Evolutionary conservation across 306 rosid species (phyloP).

Genomic region (Spatholobus suberectus): DNA sequence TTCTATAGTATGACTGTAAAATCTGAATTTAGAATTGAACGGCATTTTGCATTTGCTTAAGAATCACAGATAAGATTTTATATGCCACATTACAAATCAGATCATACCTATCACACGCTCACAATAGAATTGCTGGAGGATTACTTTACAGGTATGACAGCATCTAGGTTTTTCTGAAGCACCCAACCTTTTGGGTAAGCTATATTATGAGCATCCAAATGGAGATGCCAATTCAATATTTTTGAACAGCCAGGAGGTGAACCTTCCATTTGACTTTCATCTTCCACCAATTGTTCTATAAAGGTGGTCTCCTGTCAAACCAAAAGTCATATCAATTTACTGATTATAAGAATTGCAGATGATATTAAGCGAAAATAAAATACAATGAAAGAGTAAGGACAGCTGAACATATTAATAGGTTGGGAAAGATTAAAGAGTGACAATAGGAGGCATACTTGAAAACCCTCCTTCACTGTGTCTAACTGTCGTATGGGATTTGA

Average conservation of each 20-base stretch:
- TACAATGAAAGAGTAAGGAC: background rate
- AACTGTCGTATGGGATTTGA: slow-evolving; percentile 74
- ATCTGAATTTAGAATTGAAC: slow-evolving; percentile 27
- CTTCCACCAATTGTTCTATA: slow-evolving; percentile 87
- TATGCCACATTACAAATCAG: slow-evolving; percentile 40
- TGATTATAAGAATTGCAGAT: slow-evolving; percentile 24
- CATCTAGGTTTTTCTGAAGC: slow-evolving; percentile 79
- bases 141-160: slow-evolving; percentile 65
- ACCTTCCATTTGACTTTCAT: slow-evolving; percentile 95
- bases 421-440: slow-evolving; percentile 24
- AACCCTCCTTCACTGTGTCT: slow-evolving; percentile 95
- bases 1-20: slow-evolving; percentile 26
- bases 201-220: slow-evolving; percentile 61
- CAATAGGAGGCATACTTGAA: slow-evolving; percentile 66
- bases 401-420: slow-evolving; percentile 28
- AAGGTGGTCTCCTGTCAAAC: slow-evolving; percentile 88
- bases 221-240: slow-evolving; percentile 97
- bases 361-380: slow-evolving; percentile 33
- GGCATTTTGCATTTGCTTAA: slow-evolving; percentile 30
- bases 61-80: slow-evolving; percentile 37
- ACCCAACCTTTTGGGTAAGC: slow-evolving; percentile 89
- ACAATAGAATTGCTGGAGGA: slow-evolving; percentile 45
- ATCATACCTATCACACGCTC: slow-evolving; percentile 69
- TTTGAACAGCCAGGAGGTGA: slow-evolving; percentile 67
- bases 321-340: slow-evolving; percentile 27